Evolutionary conservation across 441 rosid genomes (phyloP), one percentile per base, ranked within the genome.

Genomic region (Euphorbia celastroides): DNA sequence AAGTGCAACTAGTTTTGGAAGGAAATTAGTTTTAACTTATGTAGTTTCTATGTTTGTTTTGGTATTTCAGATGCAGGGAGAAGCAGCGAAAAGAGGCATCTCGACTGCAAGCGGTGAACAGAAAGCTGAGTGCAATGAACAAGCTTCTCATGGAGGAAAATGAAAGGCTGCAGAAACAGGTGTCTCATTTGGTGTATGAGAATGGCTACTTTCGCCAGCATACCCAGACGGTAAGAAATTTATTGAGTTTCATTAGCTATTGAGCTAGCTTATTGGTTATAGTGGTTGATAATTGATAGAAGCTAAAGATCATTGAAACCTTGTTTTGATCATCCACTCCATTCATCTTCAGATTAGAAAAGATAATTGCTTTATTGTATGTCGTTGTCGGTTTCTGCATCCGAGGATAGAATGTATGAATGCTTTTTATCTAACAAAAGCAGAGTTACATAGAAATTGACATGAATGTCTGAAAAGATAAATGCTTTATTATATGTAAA

Each of bases 111-210:
- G 92, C 92, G 13, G 97, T 94, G 86, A 94, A 94, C 68, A 70
- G 97, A 73, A 94, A 94, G 80, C 79, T 94, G 71, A 84, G 89
- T 2, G 97, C 99, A 1, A 94, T 94, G 99, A 91, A 94, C 81
- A 94, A 91, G 82, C 96, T 94, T 36, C 81, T 94, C 70, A 91
- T 94, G 99, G 99, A 94, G 80, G 99, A 94, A 75, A 94, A 91
- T 72, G 97, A 94, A 72, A 86, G 99, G 86, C 81, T 94, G 87
- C 99, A 94, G 81, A 94, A 94, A 83, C 99, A 94, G 72, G 99
- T 91, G 76, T 91, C 99, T 12, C 95, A 91, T 30, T 78, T 93
- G 82, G 99, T 91, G 82, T 88, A 84, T 77, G 97, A 93, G 69
- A 93, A 93, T 76, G 90, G 97, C 77, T 91, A 87, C 88, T 91